phyloP scores from a whole-genome alignment of 2,329 filamentous ascomycete genomes.

The Fonsecaea nubica region DNA sequence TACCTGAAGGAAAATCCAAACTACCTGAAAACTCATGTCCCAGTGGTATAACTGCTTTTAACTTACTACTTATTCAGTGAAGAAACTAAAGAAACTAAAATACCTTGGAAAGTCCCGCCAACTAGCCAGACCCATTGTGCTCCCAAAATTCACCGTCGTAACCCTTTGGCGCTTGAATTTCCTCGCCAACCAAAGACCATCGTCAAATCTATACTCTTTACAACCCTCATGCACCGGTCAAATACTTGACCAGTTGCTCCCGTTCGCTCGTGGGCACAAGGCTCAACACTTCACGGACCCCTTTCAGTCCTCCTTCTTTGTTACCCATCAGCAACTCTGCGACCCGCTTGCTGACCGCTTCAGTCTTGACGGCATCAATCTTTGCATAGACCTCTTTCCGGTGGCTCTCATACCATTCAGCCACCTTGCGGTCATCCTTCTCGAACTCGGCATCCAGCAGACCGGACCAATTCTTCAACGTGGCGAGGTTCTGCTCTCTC shows the following conservation, averaged over 20 bases:
- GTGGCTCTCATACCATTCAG: slow-evolving; percentile 96
- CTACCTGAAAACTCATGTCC: neutral
- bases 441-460: slow-evolving; percentile 73
- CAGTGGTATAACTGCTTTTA: slow-evolving; percentile 14
- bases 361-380: slow-evolving; percentile 81
- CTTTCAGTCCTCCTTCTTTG: slow-evolving; percentile 76
- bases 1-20: neutral
- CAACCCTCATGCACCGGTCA: slow-evolving; percentile 40
- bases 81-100: slow-evolving; percentile 8
- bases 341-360: slow-evolving; percentile 72
- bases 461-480: slow-evolving; percentile 82
- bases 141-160: slow-evolving; percentile 14
- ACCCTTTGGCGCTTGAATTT: slow-evolving; percentile 10
- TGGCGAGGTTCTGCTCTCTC: slow-evolving; percentile 72
- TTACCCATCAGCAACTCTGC: slow-evolving; percentile 71
- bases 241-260: slow-evolving; percentile 74
- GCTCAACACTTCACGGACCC: slow-evolving; percentile 81
- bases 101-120: neutral
- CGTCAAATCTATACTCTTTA: slow-evolving; percentile 18
- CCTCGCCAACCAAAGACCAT: slow-evolving; percentile 7
- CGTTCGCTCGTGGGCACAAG: slow-evolving; percentile 89
- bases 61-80: slow-evolving; percentile 10
- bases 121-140: slow-evolving; percentile 11
- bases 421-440: slow-evolving; percentile 79
- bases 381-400: slow-evolving; percentile 80